phyloP scores from a whole-genome alignment of 2,329 filamentous ascomycete genomes.

The Helicocarpus griseus region DNA sequence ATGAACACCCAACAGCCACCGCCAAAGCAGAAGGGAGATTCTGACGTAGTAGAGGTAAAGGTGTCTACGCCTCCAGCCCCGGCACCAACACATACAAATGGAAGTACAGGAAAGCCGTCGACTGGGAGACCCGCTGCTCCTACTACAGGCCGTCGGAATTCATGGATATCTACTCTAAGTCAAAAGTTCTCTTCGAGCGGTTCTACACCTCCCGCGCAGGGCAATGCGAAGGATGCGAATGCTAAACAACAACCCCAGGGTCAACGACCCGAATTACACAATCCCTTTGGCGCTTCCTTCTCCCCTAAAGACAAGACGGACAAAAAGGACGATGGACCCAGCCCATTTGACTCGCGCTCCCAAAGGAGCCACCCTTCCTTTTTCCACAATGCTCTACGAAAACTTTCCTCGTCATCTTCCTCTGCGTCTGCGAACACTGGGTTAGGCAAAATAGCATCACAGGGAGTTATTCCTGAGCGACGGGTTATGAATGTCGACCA shows the following conservation, averaged over 20 bases:
- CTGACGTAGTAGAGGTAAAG: not conserved
- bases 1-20: not conserved
- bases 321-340: conserved; percentile 26
- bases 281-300: conserved; percentile 36
- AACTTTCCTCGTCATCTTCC: conserved; percentile 59
- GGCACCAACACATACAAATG: not conserved
- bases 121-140: not conserved
- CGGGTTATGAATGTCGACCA: conserved; percentile 76
- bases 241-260: conserved; percentile 21
- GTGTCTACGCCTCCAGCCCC: not conserved
- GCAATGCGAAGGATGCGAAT: conserved; percentile 22
- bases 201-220: conserved; percentile 31
- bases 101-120: conserved; percentile 7
- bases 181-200: conserved; percentile 69
- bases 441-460: conserved; percentile 43
- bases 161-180: conserved; percentile 89
- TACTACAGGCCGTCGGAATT: conserved; percentile 52
- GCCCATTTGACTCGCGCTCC: conserved; percentile 48
- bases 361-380: conserved; percentile 66
- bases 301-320: conserved; percentile 36
- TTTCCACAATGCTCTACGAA: conserved; percentile 68
- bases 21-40: conserved; percentile 2
- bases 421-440: conserved; percentile 40
- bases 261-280: conserved; percentile 25
- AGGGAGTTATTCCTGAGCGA: conserved; percentile 54